Evolutionary conservation across 306 rosid species (phyloP).

Genomic region (Sechiopsis laciniata): DNA sequence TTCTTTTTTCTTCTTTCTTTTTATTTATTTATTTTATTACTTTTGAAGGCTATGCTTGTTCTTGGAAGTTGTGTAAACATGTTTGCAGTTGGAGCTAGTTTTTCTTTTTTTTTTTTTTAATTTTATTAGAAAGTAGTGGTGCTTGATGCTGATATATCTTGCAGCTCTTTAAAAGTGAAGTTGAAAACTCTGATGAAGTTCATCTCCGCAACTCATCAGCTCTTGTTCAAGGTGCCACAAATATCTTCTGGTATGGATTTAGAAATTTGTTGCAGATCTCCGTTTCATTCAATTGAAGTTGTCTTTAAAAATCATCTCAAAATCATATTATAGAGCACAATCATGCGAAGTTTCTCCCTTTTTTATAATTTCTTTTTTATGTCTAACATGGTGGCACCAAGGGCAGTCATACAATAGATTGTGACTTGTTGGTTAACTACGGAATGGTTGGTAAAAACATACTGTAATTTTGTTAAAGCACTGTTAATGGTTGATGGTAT

Average conservation of each 20-base stretch:
- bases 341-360: not conserved
- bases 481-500: not conserved
- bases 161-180: slow-evolving; percentile 88
- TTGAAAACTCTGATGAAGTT: slow-evolving; percentile 78
- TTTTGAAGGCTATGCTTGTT: not conserved
- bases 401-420: not conserved
- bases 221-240: slow-evolving; percentile 92
- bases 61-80: slow-evolving; percentile 7
- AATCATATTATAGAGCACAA: not conserved
- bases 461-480: not conserved
- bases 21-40: not conserved
- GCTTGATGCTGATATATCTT: slow-evolving; percentile 17
- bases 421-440: not conserved
- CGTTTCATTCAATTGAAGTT: not conserved
- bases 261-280: not conserved
- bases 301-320: not conserved
- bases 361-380: not conserved
- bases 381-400: not conserved
- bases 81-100: slow-evolving; percentile 7
- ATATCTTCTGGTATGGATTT: slow-evolving; percentile 85
- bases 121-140: not conserved
- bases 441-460: not conserved
- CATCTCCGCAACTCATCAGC: slow-evolving; percentile 96
- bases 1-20: too few species aligned
- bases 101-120: slow-evolving; percentile 14